Evolutionary conservation across 805 yeast species (phyloP), one percentile per base, ranked within the genome.

Genomic region (Candida krabiensis): DNA sequence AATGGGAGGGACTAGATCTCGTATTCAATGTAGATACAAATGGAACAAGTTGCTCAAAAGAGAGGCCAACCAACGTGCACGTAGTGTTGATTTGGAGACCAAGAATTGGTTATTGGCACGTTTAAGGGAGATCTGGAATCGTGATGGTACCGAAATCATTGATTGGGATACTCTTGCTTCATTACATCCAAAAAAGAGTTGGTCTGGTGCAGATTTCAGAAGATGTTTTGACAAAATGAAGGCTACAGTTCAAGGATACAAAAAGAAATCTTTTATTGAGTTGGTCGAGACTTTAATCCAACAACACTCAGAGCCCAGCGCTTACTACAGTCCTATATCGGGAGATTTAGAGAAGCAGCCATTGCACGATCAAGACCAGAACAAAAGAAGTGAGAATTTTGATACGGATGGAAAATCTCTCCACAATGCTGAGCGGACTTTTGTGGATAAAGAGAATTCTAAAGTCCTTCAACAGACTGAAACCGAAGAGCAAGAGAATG

Each of bases 1-100:
- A 34, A 88, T 91, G 95, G 82, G 86, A 23, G 96, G 96, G 3
- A 70, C 79, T 2, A 74, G 98, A 45, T 85, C 96, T 1, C 73
- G 98, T 50, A 90, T 91, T 47, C 98, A 91, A 63, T 90, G 97
- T 60, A 77, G 98, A 42, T 91, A 91, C 63, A 91, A 91, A 59
- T 91, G 97, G 96, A 84, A 84, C 56, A 91, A 90, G 63, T 55
- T 89, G 5, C 63, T 80, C 37, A 81, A 79, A 52, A 69, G 84
- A 42, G 83, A 81, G 44, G 74, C 77, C 1, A 49, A 63, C 13
- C 59, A 57, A 11, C 64, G 74, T 40, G 69, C 71, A 9, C 66
- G 68, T 33, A 61, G 62, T 9, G 73, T 78, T 55, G 64, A 64
- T 19, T 52, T 58, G 11, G 64, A 62, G n/a, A 82, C 79, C 30